phyloP scores from a whole-genome alignment of 148 eudicot genomes.

The Cornus controversa region DNA sequence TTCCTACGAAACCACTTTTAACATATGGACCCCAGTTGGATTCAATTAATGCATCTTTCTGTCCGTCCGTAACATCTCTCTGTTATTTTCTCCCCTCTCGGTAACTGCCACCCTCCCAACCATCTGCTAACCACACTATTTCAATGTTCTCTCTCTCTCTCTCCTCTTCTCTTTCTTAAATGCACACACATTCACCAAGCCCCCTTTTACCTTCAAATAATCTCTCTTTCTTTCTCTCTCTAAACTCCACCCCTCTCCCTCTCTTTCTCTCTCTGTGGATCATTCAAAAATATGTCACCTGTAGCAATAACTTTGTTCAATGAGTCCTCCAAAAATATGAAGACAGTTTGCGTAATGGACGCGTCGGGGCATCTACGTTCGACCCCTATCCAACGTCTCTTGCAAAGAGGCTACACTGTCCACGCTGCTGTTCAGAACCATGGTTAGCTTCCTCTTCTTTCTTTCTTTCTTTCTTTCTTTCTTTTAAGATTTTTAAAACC shows the following conservation, averaged over 20 bases:
- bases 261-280: not conserved
- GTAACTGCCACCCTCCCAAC: slow-evolving; percentile 8
- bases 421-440: slow-evolving; percentile 54
- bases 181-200: not conserved
- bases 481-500: too few species aligned
- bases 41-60: not conserved
- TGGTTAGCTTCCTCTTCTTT: not conserved
- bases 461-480: too few species aligned
- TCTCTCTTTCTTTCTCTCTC: too few species aligned
- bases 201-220: not conserved
- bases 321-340: not conserved
- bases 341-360: slow-evolving; percentile 75
- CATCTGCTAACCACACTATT: not conserved
- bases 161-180: not conserved
- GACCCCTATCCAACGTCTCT: slow-evolving; percentile 53
- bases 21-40: too few species aligned
- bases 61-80: not conserved
- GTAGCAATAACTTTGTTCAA: not conserved
- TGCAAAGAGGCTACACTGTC: slow-evolving; percentile 61
- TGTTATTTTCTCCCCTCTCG: not conserved
- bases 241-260: not conserved
- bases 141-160: slow-evolving; percentile 8
- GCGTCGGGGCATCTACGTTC: slow-evolving; percentile 61
- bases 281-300: slow-evolving; percentile 4
- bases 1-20: too few species aligned